Evolutionary conservation across 2,329 filamentous ascomycete species (phyloP), one percentile per base, ranked within the genome.

Genomic region (Mariannaea sp.): DNA sequence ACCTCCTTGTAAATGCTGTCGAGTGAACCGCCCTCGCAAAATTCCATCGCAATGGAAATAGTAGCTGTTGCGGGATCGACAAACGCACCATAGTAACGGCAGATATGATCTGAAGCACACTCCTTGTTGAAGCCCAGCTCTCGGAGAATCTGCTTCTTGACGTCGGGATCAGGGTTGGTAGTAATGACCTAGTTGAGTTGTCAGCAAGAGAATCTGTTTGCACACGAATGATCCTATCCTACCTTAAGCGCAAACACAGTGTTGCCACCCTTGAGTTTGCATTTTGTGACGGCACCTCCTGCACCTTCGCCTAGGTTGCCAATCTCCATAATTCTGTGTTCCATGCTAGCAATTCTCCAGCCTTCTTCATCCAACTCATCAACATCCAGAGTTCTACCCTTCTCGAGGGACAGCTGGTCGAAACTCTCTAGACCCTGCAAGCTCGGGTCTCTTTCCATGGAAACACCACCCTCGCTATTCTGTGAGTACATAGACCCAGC

Each of bases 21-120:
- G 16, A 99, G 82, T 40, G 91, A 96, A 47, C 94, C 94, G 53
- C 94, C 94, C 74, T 97, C 94, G 70, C 94, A 99, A 67, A 96
- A 97, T 71, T 99, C 94, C 94, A 99, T 99, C 52, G 92, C 92
- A 68, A 99, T 99, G 41, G 91, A 96, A 62, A 99, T 97, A 41
- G 93, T 97, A 44, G 92, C 91, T 8, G 91, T 95, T n/a, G 91
- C 88, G 53, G 94, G 89, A 70, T 99, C 93, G 70, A 95, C 90
- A 71, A 97, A 99, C 33, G 93, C 93, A 59, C 94, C 94, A 68
- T 97, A 99, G 75, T 99, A 99, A 59, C 89, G 86, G 75, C 94
- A 99, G 67, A 99, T 99, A 71, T 97, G 92, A 55, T 94, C 88
- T 4, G 92, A 97, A 5, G 90, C 92, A 71, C 94, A 97, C 62